These are phyloP conservation scores for Colletotrichum euphorbiae DNA, from an alignment of 2,329 filamentous ascomycete genomes.

Conservation along the genomic window DNA sequence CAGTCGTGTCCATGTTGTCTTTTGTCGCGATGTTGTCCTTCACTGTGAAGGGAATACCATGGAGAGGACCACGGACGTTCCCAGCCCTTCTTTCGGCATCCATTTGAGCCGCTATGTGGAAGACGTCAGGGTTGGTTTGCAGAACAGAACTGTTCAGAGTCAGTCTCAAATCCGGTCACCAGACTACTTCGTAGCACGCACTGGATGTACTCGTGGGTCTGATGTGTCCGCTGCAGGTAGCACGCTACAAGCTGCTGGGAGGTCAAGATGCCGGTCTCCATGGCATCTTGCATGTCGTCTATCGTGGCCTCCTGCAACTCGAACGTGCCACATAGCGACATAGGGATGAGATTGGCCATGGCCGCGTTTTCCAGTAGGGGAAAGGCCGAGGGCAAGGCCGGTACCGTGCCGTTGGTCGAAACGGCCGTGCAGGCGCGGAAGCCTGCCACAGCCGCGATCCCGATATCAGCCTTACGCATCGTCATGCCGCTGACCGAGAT, in stretches of 20 bases:
- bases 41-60: conserved; percentile 80
- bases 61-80: conserved; percentile 71
- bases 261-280: conserved; percentile 66
- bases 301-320: conserved; percentile 77
- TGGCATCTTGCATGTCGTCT: conserved; percentile 71
- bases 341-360: conserved; percentile 64
- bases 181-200: conserved; percentile 44
- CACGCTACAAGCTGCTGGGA: conserved; percentile 70
- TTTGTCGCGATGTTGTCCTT: conserved; percentile 80
- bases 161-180: background rate
- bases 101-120: conserved; percentile 68
- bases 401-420: background rate
- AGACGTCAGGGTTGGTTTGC: conserved; percentile 75
- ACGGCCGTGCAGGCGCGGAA: background rate
- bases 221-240: conserved; percentile 70
- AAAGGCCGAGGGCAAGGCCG: conserved; percentile 45
- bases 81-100: conserved; percentile 71
- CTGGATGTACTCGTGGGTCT: conserved; percentile 75
- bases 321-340: conserved; percentile 70
- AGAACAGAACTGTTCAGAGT: conserved; percentile 62
- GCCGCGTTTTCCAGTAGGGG: conserved; percentile 52
- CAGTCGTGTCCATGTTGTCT: conserved; percentile 80
- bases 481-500: background rate
- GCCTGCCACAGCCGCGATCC: background rate
- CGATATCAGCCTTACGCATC: background rate